phyloP scores from a whole-genome alignment of 208 protist genomes.

The Leptomonas pyrrhocoris region DNA sequence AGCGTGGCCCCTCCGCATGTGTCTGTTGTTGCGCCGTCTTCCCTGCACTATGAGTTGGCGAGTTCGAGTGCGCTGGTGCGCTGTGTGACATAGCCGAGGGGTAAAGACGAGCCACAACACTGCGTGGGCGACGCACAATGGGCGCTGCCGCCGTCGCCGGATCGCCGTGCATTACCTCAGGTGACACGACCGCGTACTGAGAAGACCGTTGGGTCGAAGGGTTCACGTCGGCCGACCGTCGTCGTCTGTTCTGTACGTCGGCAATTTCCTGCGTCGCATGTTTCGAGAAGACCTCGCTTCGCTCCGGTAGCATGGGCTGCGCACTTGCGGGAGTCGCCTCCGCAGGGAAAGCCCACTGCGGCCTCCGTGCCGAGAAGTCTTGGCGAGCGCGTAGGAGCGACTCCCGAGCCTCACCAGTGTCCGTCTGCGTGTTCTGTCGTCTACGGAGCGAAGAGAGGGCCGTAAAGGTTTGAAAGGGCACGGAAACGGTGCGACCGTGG shows the following conservation, averaged over 20 bases:
- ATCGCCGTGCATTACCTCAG: background rate
- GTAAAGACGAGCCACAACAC: conserved; percentile 8
- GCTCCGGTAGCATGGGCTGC: no score
- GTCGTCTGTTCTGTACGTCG: no score
- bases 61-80: no score
- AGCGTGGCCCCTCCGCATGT: background rate
- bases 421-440: background rate
- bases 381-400: background rate
- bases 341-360: no score
- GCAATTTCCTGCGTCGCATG: no score
- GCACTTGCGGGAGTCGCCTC: no score
- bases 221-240: no score
- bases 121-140: background rate
- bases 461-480: background rate
- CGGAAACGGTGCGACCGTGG: background rate
- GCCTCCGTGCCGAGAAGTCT: no score
- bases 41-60: no score
- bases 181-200: background rate
- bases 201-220: background rate
- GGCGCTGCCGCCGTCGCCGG: background rate
- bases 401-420: background rate
- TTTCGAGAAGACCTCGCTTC: no score
- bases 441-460: background rate
- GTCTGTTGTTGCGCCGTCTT: no score
- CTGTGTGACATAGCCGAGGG: background rate